Evolutionary conservation across 345 rosid genomes (phyloP).

Genomic region (Eucalyptus globulus): DNA sequence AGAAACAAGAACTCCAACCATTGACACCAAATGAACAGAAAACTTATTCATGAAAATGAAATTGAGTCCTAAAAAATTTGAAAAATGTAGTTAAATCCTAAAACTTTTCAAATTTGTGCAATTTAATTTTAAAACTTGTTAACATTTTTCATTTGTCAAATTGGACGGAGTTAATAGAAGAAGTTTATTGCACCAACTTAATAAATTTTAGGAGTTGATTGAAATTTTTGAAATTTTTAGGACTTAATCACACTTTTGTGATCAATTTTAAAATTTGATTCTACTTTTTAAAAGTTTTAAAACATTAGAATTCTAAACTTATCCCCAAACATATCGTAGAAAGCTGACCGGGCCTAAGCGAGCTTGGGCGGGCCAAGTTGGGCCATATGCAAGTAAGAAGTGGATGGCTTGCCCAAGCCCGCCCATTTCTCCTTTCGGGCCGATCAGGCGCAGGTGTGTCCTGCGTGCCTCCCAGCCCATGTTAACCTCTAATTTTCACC

Average conservation of each 20-base stretch:
- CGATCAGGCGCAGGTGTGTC: background rate
- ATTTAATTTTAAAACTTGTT: rapidly evolving
- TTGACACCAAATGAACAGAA: background rate
- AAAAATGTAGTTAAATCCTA: no score
- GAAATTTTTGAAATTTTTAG: no score
- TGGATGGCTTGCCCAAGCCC: background rate
- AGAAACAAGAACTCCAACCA: background rate
- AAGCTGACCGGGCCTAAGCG: background rate
- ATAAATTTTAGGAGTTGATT: no score
- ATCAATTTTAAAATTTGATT: no score
- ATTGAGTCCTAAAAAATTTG: rapidly evolving
- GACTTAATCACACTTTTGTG: rapidly evolving
- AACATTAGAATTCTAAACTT: no score
- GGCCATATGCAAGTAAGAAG: background rate
- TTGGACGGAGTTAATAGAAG: rapidly evolving
- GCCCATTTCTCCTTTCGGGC: background rate
- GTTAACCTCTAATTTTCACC: background rate
- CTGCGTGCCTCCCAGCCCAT: background rate
- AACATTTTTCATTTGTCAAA: background rate
- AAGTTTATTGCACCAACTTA: background rate
- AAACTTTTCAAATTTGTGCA: rapidly evolving
- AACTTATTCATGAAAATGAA: rapidly evolving
- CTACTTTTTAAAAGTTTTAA: rapidly evolving
- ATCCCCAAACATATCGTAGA: background rate
- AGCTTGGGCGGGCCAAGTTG: background rate